Evolutionary conservation across 2,329 filamentous ascomycete genomes (phyloP).

Genomic region (Botryosphaeria dothidea): DNA sequence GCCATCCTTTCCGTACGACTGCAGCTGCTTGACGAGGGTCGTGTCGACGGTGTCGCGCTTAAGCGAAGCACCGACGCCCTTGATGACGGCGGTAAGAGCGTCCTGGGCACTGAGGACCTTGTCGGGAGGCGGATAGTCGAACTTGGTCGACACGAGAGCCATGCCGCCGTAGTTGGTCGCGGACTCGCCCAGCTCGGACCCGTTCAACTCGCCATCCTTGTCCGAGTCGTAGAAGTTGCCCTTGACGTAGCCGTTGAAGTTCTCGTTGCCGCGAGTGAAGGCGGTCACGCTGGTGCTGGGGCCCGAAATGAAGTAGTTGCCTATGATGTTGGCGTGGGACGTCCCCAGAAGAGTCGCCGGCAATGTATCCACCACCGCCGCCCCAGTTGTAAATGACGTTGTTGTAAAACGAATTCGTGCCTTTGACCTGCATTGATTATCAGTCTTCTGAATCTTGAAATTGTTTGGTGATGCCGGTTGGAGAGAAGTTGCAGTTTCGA

Average conservation of each 20-base stretch:
- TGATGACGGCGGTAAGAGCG: conserved; percentile 44
- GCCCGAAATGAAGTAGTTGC: conserved; percentile 60
- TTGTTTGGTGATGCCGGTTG: too few relatives aligned
- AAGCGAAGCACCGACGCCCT: conserved; percentile 45
- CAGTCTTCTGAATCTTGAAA: too few relatives aligned
- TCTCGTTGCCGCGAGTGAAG: conserved; percentile 57
- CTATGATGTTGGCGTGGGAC: conserved; percentile 55
- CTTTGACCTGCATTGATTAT: conserved; percentile 45
- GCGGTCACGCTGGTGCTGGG: conserved; percentile 52
- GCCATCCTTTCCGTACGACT: conserved; percentile 48
- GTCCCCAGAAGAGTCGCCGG: conserved; percentile 50
- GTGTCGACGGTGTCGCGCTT: conserved; percentile 49
- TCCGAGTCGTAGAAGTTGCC: conserved; percentile 56
- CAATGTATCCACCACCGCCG: conserved; percentile 56
- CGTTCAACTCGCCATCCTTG: conserved; percentile 52
- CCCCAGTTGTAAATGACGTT: conserved; percentile 60
- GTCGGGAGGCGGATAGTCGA: conserved; percentile 46
- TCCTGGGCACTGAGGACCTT: conserved; percentile 42
- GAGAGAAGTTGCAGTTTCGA: too few relatives aligned
- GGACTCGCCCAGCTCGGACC: conserved; percentile 45
- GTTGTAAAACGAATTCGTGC: conserved; percentile 55
- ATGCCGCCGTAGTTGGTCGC: conserved; percentile 51
- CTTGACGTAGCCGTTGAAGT: conserved; percentile 56
- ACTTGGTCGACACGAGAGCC: conserved; percentile 43
- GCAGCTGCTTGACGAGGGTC: conserved; percentile 45